Evolutionary conservation across 306 rosid species (phyloP).

Genomic region (Albizia julibrissin): DNA sequence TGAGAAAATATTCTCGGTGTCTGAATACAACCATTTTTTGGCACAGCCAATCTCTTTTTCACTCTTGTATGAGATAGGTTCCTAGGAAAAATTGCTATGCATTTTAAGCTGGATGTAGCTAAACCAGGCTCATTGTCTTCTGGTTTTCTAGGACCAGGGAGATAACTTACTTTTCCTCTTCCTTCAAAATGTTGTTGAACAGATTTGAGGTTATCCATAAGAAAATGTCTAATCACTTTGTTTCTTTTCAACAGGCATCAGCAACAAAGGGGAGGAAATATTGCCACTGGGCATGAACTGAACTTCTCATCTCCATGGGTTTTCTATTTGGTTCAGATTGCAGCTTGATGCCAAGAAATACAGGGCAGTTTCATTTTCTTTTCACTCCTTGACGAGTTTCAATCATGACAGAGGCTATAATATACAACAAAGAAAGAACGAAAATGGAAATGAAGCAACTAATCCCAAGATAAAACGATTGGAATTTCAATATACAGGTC

Average conservation of each 20-base stretch:
- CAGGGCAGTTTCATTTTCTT: not conserved
- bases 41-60: not conserved
- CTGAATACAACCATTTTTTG: not conserved
- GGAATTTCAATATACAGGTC: not conserved
- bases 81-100: not conserved
- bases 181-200: not conserved
- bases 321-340: not conserved
- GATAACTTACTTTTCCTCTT: not conserved
- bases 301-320: not conserved
- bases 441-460: not conserved
- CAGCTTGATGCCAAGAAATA: not conserved
- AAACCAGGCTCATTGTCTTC: not conserved
- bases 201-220: too few species aligned
- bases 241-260: not conserved
- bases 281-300: not conserved
- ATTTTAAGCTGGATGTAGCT: not conserved
- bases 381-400: not conserved
- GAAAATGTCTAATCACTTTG: too few species aligned
- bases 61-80: not conserved
- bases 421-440: not conserved
- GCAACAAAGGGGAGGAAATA: not conserved
- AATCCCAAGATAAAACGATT: not conserved
- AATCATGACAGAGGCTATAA: not conserved
- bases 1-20: not conserved
- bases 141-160: not conserved